These are phyloP conservation scores for Viola pubescens DNA, from an alignment of 441 rosid genomes.

Conservation along the genomic window DNA sequence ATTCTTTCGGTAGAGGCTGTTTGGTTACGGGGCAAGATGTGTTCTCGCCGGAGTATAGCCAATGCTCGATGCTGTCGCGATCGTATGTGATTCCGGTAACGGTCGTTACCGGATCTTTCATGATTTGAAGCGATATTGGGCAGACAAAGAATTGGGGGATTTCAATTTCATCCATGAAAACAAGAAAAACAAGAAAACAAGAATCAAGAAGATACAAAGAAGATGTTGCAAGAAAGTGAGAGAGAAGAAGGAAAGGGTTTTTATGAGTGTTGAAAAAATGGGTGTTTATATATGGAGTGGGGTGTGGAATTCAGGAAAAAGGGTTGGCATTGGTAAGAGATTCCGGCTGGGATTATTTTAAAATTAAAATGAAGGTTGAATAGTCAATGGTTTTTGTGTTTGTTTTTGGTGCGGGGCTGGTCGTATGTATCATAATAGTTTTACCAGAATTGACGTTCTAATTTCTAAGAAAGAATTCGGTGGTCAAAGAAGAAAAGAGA, in stretches of 20 bases:
- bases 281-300: not conserved
- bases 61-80: slow-evolving; percentile 59
- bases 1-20: slow-evolving; percentile 40
- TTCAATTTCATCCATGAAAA: slow-evolving; percentile 42
- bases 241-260: not conserved
- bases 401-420: too few species aligned
- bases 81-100: slow-evolving; percentile 78
- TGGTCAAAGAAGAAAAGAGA: too few species aligned
- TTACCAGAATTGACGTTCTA: too few species aligned
- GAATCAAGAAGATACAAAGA: not conserved
- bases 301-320: not conserved
- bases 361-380: not conserved
- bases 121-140: slow-evolving; percentile 72
- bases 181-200: too few species aligned
- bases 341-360: slow-evolving; percentile 16
- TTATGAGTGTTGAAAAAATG: not conserved
- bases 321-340: slow-evolving; percentile 22
- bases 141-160: slow-evolving; percentile 59
- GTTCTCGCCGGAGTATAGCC: slow-evolving; percentile 39
- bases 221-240: too few species aligned
- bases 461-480: too few species aligned
- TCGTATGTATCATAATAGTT: too few species aligned
- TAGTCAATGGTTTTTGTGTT: too few species aligned
- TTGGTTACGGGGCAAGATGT: slow-evolving; percentile 57
- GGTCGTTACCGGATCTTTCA: slow-evolving; percentile 71